Conservation (phyloP, 441 rosid species). For the Euphorbia celastroides region DNA sequence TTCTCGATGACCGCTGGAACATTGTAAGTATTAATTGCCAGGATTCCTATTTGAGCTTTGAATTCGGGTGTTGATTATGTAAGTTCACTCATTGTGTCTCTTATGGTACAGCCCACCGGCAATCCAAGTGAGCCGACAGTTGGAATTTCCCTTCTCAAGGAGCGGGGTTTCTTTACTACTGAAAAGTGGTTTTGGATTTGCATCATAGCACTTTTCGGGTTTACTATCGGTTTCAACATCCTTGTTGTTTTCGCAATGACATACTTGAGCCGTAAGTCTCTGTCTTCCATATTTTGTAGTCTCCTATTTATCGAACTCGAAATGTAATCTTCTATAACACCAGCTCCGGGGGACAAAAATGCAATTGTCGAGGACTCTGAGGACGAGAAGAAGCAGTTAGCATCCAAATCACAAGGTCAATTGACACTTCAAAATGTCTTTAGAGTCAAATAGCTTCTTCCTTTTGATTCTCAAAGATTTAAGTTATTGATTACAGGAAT, state of each 20-base stretch:
- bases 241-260: constrained; percentile 48
- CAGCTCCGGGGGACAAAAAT: constrained; percentile 51
- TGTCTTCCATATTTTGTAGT: neutral
- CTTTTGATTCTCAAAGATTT: neutral
- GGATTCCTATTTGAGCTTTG: too few relatives aligned
- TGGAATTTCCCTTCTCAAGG: constrained; percentile 46
- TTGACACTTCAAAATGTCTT: neutral
- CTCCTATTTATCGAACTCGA: neutral
- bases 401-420: constrained; percentile 14
- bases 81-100: neutral
- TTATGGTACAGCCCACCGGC: constrained; percentile 33
- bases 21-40: too few relatives aligned
- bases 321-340: constrained; percentile 4
- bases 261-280: constrained; percentile 44
- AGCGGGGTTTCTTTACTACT: constrained; percentile 47
- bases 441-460: neutral
- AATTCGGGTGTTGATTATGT: neutral
- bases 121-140: constrained; percentile 30
- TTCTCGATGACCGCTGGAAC: constrained; percentile 74
- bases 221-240: constrained; percentile 47
- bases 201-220: constrained; percentile 42
- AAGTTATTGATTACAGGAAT: constrained; percentile 20
- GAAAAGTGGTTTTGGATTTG: constrained; percentile 60
- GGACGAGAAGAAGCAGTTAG: neutral
- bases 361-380: constrained; percentile 7